These are phyloP conservation scores for Penicillium longicatenatum DNA, from an alignment of 495 filamentous ascomycete species.

Conservation along the genomic window DNA sequence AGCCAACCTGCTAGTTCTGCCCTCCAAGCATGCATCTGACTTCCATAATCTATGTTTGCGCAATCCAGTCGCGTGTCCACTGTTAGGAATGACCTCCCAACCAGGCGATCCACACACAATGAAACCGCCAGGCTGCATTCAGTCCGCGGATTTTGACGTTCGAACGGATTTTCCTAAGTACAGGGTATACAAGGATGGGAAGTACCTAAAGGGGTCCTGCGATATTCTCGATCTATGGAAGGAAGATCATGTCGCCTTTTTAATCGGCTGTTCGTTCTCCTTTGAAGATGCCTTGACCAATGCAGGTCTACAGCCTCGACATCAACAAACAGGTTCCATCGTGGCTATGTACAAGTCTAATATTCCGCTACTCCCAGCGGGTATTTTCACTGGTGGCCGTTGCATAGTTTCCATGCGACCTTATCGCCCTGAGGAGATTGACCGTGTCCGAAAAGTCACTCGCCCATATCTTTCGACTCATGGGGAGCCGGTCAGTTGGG, in stretches of 20 bases:
- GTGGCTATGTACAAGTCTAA: constrained; percentile 58
- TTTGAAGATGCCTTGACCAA: constrained; percentile 52
- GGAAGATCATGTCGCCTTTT: constrained; percentile 53
- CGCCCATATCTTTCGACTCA: constrained; percentile 48
- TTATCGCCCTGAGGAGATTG: constrained; percentile 47
- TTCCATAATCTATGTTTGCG: constrained; percentile 55
- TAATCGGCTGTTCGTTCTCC: constrained; percentile 60
- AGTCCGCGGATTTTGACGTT: constrained; percentile 44
- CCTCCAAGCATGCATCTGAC: constrained; percentile 48
- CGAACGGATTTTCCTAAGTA: constrained; percentile 55
- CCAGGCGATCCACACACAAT: constrained; percentile 23
- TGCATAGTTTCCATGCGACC: constrained; percentile 60
- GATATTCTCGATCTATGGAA: constrained; percentile 52
- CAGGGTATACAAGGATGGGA: constrained; percentile 50
- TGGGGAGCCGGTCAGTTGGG: constrained; percentile 62
- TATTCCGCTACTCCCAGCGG: constrained; percentile 50
- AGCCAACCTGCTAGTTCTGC: constrained; percentile 60
- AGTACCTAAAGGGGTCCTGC: constrained; percentile 16
- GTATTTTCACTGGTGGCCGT: constrained; percentile 49
- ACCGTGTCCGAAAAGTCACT: constrained; percentile 50
- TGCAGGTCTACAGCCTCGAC: constrained; percentile 47
- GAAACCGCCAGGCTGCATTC: constrained; percentile 27
- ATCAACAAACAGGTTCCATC: constrained; percentile 36
- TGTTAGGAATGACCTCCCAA: constrained; percentile 41
- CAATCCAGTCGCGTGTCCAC: constrained; percentile 60